Percentiles rank a stretch among this genome's conserved stretches.
These are phyloP conservation scores for Aspergillus diversus DNA, from an alignment of 495 filamentous ascomycete genomes.

Conservation along the genomic window DNA sequence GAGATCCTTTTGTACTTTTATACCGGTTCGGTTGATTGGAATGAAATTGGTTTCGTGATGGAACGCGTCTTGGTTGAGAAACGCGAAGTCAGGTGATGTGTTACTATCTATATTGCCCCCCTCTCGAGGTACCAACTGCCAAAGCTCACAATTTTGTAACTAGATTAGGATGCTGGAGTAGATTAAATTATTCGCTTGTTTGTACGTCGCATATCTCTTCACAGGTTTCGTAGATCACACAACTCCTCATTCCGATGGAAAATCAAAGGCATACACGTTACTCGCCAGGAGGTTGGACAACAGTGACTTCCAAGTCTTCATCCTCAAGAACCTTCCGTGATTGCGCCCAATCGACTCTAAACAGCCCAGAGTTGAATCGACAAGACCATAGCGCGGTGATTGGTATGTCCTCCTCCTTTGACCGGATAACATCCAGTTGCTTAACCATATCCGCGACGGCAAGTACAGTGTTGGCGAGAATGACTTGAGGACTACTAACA, in stretches of 20 bases:
- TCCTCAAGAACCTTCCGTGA: slow-evolving; percentile 30
- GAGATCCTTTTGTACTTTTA: not conserved
- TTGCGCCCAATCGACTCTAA: slow-evolving; percentile 41
- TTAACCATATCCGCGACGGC: slow-evolving; percentile 44
- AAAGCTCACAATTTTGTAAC: too few relatives aligned
- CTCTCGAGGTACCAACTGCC: not conserved
- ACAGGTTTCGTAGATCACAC: not conserved
- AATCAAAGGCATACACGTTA: slow-evolving; percentile 3
- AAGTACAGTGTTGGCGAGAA: slow-evolving; percentile 41
- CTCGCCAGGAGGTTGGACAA: slow-evolving; percentile 28
- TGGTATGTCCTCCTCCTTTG: slow-evolving; percentile 11
- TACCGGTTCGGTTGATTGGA: not conserved
- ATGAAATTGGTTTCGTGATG: not conserved
- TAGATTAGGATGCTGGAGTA: too few relatives aligned
- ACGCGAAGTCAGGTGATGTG: slow-evolving; percentile 45
- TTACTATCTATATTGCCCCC: not conserved
- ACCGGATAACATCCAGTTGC: slow-evolving; percentile 29
- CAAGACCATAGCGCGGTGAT: slow-evolving; percentile 39
- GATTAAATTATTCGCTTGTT: too few relatives aligned
- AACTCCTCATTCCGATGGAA: not conserved
- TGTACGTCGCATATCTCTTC: not conserved
- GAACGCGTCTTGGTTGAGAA: slow-evolving; percentile 16
- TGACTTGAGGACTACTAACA: slow-evolving; percentile 31
- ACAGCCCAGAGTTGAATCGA: slow-evolving; percentile 49
- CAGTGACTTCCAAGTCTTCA: slow-evolving; percentile 29